Conservation (phyloP, 2,329 filamentous ascomycete species). For the Alternaria infectoria region DNA sequence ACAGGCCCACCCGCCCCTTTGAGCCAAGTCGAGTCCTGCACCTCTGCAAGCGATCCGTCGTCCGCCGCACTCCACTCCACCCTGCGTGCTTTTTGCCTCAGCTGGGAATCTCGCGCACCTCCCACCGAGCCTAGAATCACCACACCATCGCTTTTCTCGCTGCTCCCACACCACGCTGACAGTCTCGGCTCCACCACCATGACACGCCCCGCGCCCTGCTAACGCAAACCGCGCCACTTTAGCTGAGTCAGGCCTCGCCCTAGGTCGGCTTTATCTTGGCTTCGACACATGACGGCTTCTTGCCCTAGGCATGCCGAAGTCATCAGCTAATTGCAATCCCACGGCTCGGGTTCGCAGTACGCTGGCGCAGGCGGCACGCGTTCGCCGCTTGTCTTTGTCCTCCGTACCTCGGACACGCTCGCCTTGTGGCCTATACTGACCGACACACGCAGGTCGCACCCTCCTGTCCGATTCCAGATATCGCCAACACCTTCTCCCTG, state of each 20-base stretch:
- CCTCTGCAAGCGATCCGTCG: slow-evolving; percentile 1
- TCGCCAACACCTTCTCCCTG: background rate
- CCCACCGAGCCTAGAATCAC: background rate
- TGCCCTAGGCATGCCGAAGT: background rate
- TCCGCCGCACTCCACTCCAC: background rate
- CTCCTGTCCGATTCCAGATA: background rate
- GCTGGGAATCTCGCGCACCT: background rate
- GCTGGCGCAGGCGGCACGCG: background rate
- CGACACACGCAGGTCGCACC: background rate
- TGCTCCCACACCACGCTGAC: background rate
- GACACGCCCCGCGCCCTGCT: background rate
- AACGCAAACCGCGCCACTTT: background rate
- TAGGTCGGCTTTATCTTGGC: background rate
- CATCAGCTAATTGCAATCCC: background rate
- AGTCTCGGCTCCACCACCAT: background rate
- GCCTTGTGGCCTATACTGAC: background rate
- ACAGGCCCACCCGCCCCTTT: background rate
- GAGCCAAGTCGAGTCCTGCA: background rate
- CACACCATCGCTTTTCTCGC: background rate
- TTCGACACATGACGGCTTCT: background rate
- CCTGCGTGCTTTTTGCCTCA: background rate
- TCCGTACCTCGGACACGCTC: background rate
- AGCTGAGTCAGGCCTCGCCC: background rate
- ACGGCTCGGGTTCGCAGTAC: background rate
- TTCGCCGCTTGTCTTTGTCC: background rate